Conservation (phyloP, 2,329 filamentous ascomycete genomes). For the Aspergillus luchuensis region DNA sequence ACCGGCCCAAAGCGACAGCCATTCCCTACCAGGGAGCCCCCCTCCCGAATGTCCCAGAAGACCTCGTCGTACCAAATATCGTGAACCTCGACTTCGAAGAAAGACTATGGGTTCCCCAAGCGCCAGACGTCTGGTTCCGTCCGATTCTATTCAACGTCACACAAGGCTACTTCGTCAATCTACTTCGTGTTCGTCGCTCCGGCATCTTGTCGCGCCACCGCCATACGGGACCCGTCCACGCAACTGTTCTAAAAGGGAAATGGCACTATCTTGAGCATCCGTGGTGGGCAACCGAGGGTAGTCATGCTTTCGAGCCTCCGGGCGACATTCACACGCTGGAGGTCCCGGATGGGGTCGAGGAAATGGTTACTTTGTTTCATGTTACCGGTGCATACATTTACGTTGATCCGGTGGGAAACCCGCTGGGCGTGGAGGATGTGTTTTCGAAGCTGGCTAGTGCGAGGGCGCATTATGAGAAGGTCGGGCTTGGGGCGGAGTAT, state of each 20-base stretch:
- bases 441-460: neutral
- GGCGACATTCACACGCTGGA: conserved; percentile 42
- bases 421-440: neutral
- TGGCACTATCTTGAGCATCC: conserved; percentile 43
- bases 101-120: conserved; percentile 36
- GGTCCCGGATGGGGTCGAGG: conserved; percentile 36
- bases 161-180: conserved; percentile 37
- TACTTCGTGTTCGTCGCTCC: conserved; percentile 33
- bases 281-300: conserved; percentile 41
- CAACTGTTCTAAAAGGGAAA: conserved; percentile 33
- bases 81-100: conserved; percentile 25
- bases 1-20: neutral
- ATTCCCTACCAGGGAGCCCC: neutral
- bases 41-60: neutral
- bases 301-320: conserved; percentile 39
- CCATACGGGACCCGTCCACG: conserved; percentile 38
- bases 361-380: conserved; percentile 41
- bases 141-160: conserved; percentile 35
- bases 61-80: neutral
- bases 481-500: neutral
- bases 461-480: neutral
- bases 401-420: conserved; percentile 19
- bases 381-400: conserved; percentile 42
- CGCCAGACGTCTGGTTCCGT: conserved; percentile 34
- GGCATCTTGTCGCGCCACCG: conserved; percentile 39